phyloP scores from a whole-genome alignment of 2,329 filamentous ascomycete species.

The Chaetomium globosum region DNA sequence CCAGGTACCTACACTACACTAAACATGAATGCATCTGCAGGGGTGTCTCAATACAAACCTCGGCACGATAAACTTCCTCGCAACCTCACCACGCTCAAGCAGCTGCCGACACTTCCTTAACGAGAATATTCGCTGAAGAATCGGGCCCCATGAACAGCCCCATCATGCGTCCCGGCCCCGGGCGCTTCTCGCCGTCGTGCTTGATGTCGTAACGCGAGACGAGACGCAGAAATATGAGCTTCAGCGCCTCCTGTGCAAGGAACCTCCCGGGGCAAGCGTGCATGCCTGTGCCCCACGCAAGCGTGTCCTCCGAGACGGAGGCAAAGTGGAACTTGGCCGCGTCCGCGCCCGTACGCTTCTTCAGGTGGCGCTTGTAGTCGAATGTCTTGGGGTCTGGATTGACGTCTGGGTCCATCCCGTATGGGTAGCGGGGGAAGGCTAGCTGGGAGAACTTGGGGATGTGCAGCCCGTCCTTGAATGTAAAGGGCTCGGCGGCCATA shows the following conservation, averaged over 20 bases:
- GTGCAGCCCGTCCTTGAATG: conserved; percentile 1
- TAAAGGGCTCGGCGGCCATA: neutral
- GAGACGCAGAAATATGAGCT: neutral
- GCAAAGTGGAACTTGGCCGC: conserved; percentile 5
- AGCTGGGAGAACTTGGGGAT: neutral
- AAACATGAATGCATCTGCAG: neutral
- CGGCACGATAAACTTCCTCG: neutral
- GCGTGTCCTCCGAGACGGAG: conserved; percentile 1
- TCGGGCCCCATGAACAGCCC: neutral
- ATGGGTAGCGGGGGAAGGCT: neutral
- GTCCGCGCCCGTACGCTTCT: neutral
- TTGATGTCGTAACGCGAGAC: neutral
- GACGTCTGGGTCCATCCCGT: neutral
- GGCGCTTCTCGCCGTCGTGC: neutral
- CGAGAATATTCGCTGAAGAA: neutral
- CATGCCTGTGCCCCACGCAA: neutral
- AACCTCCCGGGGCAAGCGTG: conserved; percentile 5
- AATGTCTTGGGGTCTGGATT: neutral
- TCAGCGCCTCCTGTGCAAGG: conserved; percentile 1
- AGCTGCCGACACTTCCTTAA: neutral
- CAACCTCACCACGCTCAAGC: neutral
- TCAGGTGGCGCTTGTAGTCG: neutral
- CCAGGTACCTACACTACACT: too few species aligned
- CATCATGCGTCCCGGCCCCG: neutral
- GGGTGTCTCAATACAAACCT: neutral